Evolutionary conservation across 1,284 basidiomycete genomes (phyloP).

Genomic region (Thecaphora frezii): DNA sequence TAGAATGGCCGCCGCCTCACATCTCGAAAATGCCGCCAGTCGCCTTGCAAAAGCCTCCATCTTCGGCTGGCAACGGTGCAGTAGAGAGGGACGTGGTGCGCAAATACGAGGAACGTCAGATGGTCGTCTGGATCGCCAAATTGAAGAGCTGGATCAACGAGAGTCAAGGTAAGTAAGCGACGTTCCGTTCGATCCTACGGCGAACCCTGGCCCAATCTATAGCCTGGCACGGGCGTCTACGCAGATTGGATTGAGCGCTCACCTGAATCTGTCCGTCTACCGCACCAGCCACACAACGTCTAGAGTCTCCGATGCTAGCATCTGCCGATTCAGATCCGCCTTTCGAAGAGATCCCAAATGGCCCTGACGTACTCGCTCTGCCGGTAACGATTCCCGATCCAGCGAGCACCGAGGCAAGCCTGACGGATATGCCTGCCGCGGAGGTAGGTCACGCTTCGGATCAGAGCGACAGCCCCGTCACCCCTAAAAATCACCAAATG

Average conservation of each 20-base stretch:
- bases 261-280: no score
- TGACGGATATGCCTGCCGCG: no score
- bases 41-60: constrained; percentile 16
- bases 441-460: neutral
- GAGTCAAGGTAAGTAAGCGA: constrained; percentile 9
- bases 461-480: neutral
- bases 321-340: neutral
- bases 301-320: no score
- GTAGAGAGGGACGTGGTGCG: constrained; percentile 25
- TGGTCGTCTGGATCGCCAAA: constrained; percentile 48
- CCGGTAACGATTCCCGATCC: neutral
- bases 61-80: constrained; percentile 61
- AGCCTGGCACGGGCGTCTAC: no score
- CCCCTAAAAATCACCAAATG: neutral
- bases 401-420: neutral
- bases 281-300: no score
- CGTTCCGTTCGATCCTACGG: no score
- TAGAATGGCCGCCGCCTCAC: constrained; percentile 75
- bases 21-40: constrained; percentile 43
- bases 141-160: constrained; percentile 45
- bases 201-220: no score
- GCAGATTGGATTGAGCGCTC: no score
- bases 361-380: neutral
- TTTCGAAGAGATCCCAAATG: neutral
- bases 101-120: constrained; percentile 37